Conservation (phyloP, 164 flowering plant species). For the Akebia trifoliata region DNA sequence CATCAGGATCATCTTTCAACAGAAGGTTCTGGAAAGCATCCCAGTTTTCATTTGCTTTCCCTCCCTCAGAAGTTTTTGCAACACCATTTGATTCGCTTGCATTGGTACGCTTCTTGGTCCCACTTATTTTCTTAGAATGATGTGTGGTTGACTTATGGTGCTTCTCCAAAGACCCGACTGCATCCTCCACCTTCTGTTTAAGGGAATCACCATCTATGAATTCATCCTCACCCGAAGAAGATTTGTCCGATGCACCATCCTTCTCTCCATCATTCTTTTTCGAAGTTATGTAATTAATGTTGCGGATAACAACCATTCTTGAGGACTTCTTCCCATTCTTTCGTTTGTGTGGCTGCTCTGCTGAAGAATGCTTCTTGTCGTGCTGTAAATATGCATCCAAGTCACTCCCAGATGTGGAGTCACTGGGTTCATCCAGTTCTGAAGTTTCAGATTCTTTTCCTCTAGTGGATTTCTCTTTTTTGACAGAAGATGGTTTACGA, state of each 20-base stretch:
- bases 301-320: slow-evolving; percentile 79
- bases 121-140: slow-evolving; percentile 37
- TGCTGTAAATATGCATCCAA: slow-evolving; percentile 29
- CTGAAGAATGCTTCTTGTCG: slow-evolving; percentile 29
- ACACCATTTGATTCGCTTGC: slow-evolving; percentile 21
- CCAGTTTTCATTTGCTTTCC: slow-evolving; percentile 49
- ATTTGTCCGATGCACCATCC: slow-evolving; percentile 35
- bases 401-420: slow-evolving; percentile 45
- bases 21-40: slow-evolving; percentile 73
- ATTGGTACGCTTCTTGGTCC: slow-evolving; percentile 22
- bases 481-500: slow-evolving; percentile 36
- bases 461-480: slow-evolving; percentile 33
- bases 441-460: slow-evolving; percentile 30
- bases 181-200: slow-evolving; percentile 69
- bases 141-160: slow-evolving; percentile 43
- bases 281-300: slow-evolving; percentile 78
- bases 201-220: slow-evolving; percentile 47
- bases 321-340: slow-evolving; percentile 62
- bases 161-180: slow-evolving; percentile 58
- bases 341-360: slow-evolving; percentile 26
- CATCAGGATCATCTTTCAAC: slow-evolving; percentile 42
- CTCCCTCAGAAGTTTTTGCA: slow-evolving; percentile 26
- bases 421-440: slow-evolving; percentile 46
- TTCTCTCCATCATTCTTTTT: slow-evolving; percentile 43
- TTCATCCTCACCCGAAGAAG: slow-evolving; percentile 52